A percentile compares a stretch with the other conserved stretches of the same genome.
Evolutionary conservation across 179 eudicot species (phyloP).

Genomic region (Spinacia oleracea): DNA sequence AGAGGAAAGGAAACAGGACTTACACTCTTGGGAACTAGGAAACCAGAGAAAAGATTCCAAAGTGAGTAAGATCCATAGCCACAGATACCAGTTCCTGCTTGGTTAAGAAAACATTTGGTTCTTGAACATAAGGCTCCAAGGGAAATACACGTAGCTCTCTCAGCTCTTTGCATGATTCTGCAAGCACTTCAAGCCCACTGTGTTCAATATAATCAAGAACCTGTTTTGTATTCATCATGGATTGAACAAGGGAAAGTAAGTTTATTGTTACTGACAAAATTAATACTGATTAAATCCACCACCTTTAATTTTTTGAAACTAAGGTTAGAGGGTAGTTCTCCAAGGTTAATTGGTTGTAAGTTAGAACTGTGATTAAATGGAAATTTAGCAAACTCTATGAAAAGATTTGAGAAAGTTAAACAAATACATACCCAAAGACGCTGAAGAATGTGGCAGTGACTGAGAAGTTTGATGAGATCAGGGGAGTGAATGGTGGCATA

Average conservation of each 20-base stretch:
- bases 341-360: background rate
- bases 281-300: too few species aligned
- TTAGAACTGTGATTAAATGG: background rate
- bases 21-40: too few species aligned
- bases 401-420: background rate
- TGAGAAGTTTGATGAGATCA: constrained; percentile 67
- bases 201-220: constrained; percentile 93
- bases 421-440: constrained; percentile 88
- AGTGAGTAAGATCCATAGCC: constrained; percentile 78
- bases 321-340: background rate
- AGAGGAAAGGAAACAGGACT: too few species aligned
- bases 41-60: constrained; percentile 82
- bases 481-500: constrained; percentile 77
- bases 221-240: constrained; percentile 40
- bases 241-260: background rate
- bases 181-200: constrained; percentile 68
- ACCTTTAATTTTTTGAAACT: too few species aligned
- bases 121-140: constrained; percentile 75
- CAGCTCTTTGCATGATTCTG: constrained; percentile 80
- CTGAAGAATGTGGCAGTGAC: constrained; percentile 72
- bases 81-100: constrained; percentile 90
- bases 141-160: constrained; percentile 90
- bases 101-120: constrained; percentile 72
- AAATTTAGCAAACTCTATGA: background rate
- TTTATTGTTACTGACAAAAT: background rate